Evolutionary conservation across 2,329 filamentous ascomycete species (phyloP), one percentile per base, ranked within the genome.

Genomic region (Pseudopyricularia javanii): DNA sequence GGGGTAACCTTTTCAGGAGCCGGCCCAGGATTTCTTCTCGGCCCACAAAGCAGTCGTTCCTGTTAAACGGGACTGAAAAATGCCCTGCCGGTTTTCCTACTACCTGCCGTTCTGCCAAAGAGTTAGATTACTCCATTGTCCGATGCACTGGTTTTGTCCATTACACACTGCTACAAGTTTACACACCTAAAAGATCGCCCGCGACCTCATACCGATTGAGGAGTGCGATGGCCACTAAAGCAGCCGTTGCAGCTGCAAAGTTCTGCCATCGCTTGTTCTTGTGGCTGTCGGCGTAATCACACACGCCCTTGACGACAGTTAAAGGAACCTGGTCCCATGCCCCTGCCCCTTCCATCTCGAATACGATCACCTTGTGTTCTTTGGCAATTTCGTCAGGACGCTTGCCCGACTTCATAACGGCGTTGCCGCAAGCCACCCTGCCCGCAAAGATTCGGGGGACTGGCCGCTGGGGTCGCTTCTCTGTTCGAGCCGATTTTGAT

Each of bases 231-330:
- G 62, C 60, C 30, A 58, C 62, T 11, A 62, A 65, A 3, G 63
- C 66, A 7, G 60, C 67, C 4, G 55, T 61, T 3, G 54, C 60
- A 3, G 61, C 65, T 0, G 69, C 67, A 54, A 67, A 70, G 0
- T 37, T 35, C 24, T 70, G 66, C 68, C 67, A 71, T 3, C 37
- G 30, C 9, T 70, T 63, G 24, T 63, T 63, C 51, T 70, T 71
- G 53, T 71, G 67, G 0, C 60, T 64, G 53, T 72, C 69, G 3
- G 66, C 60, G 48, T 71, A 72, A 48, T 71, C 66, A 22, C 64
- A 72, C 0, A 72, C 68, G 0, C 68, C 69, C 17, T 67, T 62
- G n/a, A 73, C 66, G 0, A 67, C 60, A 0, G 72, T 53, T 32
- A 64, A 71, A 0, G 65, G 63, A 1, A 68, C 59, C 0, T 59